These are phyloP conservation scores for Leptographium lundbergii DNA, from an alignment of 2,329 filamentous ascomycete species.

Conservation along the genomic window DNA sequence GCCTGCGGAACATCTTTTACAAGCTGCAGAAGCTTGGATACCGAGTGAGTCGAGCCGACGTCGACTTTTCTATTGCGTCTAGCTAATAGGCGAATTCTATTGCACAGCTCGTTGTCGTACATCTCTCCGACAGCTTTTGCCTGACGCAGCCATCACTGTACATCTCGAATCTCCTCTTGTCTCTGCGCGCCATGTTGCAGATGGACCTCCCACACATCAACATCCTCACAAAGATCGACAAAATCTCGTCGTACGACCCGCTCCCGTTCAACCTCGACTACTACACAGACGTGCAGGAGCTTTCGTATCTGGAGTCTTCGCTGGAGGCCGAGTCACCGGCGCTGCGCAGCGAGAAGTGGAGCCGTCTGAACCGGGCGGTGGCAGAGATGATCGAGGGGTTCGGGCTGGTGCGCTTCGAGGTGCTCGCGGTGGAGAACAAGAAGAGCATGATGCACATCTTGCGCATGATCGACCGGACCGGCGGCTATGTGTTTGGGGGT, in stretches of 20 bases:
- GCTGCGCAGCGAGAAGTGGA: slow-evolving; percentile 62
- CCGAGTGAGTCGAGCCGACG: slow-evolving; percentile 42
- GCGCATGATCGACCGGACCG: slow-evolving; percentile 78
- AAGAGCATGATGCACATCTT: slow-evolving; percentile 91
- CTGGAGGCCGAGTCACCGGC: slow-evolving; percentile 67
- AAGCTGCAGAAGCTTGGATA: slow-evolving; percentile 83
- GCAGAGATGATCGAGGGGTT: slow-evolving; percentile 82
- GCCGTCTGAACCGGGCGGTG: slow-evolving; percentile 73
- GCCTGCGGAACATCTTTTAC: slow-evolving; percentile 83
- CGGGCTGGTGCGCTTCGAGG: slow-evolving; percentile 81
- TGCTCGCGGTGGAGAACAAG: slow-evolving; percentile 91
- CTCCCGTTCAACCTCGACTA: slow-evolving; percentile 93
- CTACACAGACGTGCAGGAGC: slow-evolving; percentile 93
- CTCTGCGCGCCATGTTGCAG: slow-evolving; percentile 91
- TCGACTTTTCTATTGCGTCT: too few species aligned
- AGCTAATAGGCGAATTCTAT: slow-evolving; percentile 6
- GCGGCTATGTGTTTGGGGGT: slow-evolving; percentile 83
- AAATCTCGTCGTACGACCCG: slow-evolving; percentile 69
- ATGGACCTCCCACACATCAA: slow-evolving; percentile 96
- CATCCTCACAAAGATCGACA: slow-evolving; percentile 95
- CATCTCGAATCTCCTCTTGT: slow-evolving; percentile 85
- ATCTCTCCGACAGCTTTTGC: slow-evolving; percentile 89
- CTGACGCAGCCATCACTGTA: slow-evolving; percentile 89
- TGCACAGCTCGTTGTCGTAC: slow-evolving; percentile 72
- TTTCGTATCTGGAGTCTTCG: slow-evolving; percentile 69